Conservation (phyloP, 2,329 filamentous ascomycete genomes). For the Beauveria australis region DNA sequence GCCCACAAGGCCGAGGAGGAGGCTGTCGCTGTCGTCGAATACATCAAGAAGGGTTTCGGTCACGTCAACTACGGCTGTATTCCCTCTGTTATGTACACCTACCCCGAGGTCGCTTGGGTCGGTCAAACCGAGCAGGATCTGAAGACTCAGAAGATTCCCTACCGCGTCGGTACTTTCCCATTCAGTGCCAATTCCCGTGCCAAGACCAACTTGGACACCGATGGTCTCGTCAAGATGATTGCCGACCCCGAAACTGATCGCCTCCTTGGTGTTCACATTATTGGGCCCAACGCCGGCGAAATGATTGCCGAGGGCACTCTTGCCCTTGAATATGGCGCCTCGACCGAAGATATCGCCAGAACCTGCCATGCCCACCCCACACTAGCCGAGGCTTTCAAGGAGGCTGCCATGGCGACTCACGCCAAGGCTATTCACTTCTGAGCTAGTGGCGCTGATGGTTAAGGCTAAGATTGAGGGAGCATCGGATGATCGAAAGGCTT, state of each 20-base stretch:
- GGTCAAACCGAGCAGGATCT: conserved; percentile 95
- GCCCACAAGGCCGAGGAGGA: conserved; percentile 99
- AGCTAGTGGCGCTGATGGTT: conserved; percentile 9
- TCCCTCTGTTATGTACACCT: conserved; percentile 98
- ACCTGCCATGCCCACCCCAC: conserved; percentile 97
- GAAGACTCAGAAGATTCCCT: conserved; percentile 81
- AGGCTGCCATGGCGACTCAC: conserved; percentile 97
- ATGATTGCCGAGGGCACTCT: conserved; percentile 98
- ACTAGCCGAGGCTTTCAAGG: conserved; percentile 96
- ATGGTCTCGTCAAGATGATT: conserved; percentile 95
- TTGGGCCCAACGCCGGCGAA: conserved; percentile 91
- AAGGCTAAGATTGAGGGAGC: neutral
- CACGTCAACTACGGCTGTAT: conserved; percentile 99
- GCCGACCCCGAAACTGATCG: conserved; percentile 94
- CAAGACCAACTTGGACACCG: conserved; percentile 96
- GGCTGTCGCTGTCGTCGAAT: conserved; percentile 88
- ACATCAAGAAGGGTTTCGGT: conserved; percentile 94
- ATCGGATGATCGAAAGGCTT: neutral
- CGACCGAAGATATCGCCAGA: conserved; percentile 86
- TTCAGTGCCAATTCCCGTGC: conserved; percentile 97
- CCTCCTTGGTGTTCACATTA: conserved; percentile 91
- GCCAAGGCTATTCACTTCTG: conserved; percentile 95
- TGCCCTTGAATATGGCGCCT: conserved; percentile 93
- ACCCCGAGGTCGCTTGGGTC: conserved; percentile 97
- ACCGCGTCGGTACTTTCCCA: conserved; percentile 89